These are phyloP conservation scores for Sporothrix curviconia DNA, from an alignment of 2,329 filamentous ascomycete species.

Conservation along the genomic window DNA sequence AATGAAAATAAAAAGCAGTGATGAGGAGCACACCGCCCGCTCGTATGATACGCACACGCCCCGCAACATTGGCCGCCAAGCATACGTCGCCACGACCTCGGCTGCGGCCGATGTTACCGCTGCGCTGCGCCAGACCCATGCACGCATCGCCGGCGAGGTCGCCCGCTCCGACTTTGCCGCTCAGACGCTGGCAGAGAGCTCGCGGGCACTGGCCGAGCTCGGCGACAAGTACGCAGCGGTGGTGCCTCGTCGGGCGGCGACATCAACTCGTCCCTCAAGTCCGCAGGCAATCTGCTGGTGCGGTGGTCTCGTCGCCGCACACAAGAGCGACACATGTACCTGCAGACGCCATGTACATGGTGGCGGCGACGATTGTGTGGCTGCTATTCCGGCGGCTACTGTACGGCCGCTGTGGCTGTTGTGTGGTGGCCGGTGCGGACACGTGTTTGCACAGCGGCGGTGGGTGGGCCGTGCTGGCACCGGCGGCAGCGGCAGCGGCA, in stretches of 20 bases:
- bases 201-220: constrained; percentile 71
- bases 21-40: constrained; percentile 20
- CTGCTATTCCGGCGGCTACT: constrained; percentile 75
- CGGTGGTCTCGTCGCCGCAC: constrained; percentile 72
- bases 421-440: constrained; percentile 62
- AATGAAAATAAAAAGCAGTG: constrained; percentile 13
- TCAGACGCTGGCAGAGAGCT: constrained; percentile 78
- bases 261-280: constrained; percentile 69
- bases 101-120: constrained; percentile 79
- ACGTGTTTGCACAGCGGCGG: constrained; percentile 45
- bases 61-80: constrained; percentile 36
- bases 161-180: constrained; percentile 83
- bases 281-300: constrained; percentile 67
- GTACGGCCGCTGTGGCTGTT: constrained; percentile 82
- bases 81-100: constrained; percentile 61
- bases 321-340: constrained; percentile 97
- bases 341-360: constrained; percentile 84
- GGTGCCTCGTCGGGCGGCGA: constrained; percentile 57
- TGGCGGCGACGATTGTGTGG: constrained; percentile 73
- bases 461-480: constrained; percentile 37
- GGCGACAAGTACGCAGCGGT: constrained; percentile 73
- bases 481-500: constrained; percentile 20
- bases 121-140: constrained; percentile 77
- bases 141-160: constrained; percentile 78
- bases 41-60: constrained; percentile 24